Evolutionary conservation across 2,329 filamentous ascomycete species (phyloP), one percentile per base, ranked within the genome.

Genomic region (Thelonectria blattea): DNA sequence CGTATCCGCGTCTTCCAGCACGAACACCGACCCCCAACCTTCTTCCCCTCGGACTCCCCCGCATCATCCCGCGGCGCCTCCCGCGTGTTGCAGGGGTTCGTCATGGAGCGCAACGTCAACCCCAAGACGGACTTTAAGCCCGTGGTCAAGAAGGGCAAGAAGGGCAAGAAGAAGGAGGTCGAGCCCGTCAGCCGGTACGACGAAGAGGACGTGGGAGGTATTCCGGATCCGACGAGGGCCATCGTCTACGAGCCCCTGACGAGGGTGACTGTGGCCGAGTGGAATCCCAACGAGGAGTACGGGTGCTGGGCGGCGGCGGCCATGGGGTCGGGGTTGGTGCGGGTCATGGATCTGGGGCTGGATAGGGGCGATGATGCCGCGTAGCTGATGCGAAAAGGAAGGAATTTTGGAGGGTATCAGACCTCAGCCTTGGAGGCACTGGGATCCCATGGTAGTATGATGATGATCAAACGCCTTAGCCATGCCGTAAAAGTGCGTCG

Each of bases 381-480:
- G 34, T 58, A 56, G 52, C 22, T 37, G 24, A 50, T 27, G 30
- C 18, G 22, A 52, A 5, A 52, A 24, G 3, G 17, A 20, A 27
- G 7, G 12, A 12, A 15, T n/a, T 12, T 20, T 45, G 18, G 9
- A 17, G 56, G 32, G 22, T 24, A 24, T 24, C n/a, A 34, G 5
- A 20, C 58, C 12, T 61, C 54, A 65, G 42, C 58, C 68, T 41
- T 56, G 43, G 34, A 68, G 72, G 71, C 87, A 89, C 58, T 78
- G 75, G 18, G 80, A 81, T 14, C 82, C 84, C 73, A 82, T 77
- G 39, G 82, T 76, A 57, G 82, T 85, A 75, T 97, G 93, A 71
- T 92, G 88, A 73, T 91, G 89, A 76, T 97, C 91, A 77, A 97
- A 97, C 4, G 93, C 93, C 75, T 87, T 90, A 30, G 91, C 74